Conservation (phyloP, 352 stramenopile genomes). For the Globisporangium nunn region DNA sequence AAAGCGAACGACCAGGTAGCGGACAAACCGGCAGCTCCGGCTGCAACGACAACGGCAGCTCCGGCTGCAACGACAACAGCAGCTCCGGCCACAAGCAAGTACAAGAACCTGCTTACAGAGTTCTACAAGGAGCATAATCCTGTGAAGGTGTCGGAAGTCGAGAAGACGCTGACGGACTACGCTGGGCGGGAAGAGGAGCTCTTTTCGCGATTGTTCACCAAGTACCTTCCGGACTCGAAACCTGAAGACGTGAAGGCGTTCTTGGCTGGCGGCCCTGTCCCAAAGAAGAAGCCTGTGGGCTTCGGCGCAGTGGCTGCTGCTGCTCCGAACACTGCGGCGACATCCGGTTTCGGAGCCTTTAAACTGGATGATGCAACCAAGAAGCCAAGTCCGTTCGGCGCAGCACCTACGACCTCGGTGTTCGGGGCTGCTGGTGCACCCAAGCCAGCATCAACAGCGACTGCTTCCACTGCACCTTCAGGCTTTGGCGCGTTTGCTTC, state of each 20-base stretch:
- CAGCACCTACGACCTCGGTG: conserved; percentile 2
- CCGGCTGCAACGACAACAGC: not conserved
- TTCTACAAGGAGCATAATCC: conserved; percentile 69
- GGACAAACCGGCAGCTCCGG: not conserved
- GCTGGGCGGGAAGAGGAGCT: conserved; percentile 51
- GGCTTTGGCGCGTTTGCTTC: conserved; percentile 14
- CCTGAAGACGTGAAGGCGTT: conserved; percentile 59
- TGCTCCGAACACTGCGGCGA: conserved; percentile 8
- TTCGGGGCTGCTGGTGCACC: conserved; percentile 5
- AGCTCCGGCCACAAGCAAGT: conserved; percentile 16
- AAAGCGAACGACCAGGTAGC: conserved; percentile 1
- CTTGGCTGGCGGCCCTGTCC: conserved; percentile 40
- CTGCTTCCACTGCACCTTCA: not conserved
- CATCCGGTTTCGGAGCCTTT: conserved; percentile 11
- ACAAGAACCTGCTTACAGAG: conserved; percentile 39
- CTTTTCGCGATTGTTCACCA: conserved; percentile 50
- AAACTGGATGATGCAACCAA: conserved; percentile 4
- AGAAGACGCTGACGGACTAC: conserved; percentile 48
- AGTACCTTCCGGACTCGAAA: conserved; percentile 49
- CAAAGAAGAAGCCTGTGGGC: conserved; percentile 26
- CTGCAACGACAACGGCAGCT: not conserved
- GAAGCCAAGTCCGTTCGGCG: conserved; percentile 25
- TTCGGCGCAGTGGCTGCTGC: conserved; percentile 16
- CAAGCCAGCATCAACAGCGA: conserved; percentile 6
- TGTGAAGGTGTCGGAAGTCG: conserved; percentile 30